phyloP scores from a whole-genome alignment of 2,329 filamentous ascomycete genomes.

The Colletotrichum siamense region DNA sequence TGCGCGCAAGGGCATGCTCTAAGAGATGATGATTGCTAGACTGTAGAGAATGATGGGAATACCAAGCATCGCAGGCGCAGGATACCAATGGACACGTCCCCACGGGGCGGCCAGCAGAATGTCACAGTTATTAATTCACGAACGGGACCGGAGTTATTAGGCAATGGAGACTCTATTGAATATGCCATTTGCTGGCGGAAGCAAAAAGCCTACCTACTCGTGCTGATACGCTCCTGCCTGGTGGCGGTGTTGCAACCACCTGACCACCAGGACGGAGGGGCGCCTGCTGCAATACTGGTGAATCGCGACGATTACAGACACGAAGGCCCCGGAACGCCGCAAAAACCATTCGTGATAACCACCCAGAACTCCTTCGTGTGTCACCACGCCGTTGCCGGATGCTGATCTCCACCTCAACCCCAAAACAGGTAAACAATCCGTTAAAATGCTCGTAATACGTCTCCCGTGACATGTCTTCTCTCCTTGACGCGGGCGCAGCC shows the following conservation, averaged over 20 bases:
- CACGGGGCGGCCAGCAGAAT: background rate
- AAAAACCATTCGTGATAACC: slow-evolving; percentile 21
- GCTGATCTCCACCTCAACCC: slow-evolving; percentile 21
- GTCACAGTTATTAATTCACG: background rate
- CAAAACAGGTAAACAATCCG: slow-evolving; percentile 11
- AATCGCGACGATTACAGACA: slow-evolving; percentile 5
- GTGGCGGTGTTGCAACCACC: background rate
- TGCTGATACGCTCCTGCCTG: slow-evolving; percentile 4
- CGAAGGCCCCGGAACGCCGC: slow-evolving; percentile 22
- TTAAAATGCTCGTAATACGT: slow-evolving; percentile 14
- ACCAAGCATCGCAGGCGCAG: background rate
- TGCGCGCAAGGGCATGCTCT: slow-evolving; percentile 79
- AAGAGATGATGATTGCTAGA: slow-evolving; percentile 19
- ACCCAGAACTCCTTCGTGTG: slow-evolving; percentile 22
- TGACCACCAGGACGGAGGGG: background rate
- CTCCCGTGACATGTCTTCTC: background rate
- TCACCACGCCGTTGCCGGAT: slow-evolving; percentile 23
- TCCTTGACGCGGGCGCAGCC: background rate
- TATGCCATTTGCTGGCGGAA: slow-evolving; percentile 11
- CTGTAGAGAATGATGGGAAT: background rate
- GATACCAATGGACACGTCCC: background rate
- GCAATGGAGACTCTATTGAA: slow-evolving; percentile 17
- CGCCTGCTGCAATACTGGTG: slow-evolving; percentile 8
- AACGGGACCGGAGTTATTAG: background rate
- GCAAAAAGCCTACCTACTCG: slow-evolving; percentile 19